Percentiles rank a stretch among this genome's conserved stretches.
phyloP scores from a whole-genome alignment of 495 filamentous ascomycete genomes.

The Penicillium salamii region DNA sequence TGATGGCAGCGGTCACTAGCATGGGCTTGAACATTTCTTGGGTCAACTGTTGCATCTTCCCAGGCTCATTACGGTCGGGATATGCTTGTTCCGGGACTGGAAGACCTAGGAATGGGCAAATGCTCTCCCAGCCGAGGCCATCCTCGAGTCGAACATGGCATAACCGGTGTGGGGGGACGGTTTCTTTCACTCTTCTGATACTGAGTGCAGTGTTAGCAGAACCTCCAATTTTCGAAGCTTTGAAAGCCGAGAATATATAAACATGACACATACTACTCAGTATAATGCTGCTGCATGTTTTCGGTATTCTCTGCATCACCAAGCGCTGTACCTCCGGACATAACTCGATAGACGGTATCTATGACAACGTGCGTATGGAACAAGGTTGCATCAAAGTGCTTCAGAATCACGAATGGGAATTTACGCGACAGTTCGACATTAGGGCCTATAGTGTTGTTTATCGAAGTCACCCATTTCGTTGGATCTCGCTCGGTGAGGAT shows the following conservation, averaged over 20 bases:
- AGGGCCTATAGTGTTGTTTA: constrained; percentile 20
- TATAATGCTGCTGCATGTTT: constrained; percentile 7
- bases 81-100: constrained; percentile 20
- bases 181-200: constrained; percentile 18
- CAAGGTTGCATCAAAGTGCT: constrained; percentile 18
- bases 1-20: constrained; percentile 9
- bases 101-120: constrained; percentile 25
- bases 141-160: constrained; percentile 20
- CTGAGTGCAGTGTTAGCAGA: not conserved
- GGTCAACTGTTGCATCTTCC: constrained; percentile 18
- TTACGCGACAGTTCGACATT: not conserved
- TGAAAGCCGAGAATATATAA: too few relatives aligned
- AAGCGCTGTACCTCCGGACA: constrained; percentile 2
- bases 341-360: constrained; percentile 5
- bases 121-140: constrained; percentile 23
- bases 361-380: constrained; percentile 8
- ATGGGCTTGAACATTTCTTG: constrained; percentile 7
- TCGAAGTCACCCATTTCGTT: constrained; percentile 20
- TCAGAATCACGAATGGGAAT: constrained; percentile 22
- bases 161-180: constrained; percentile 17
- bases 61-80: constrained; percentile 24
- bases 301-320: constrained; percentile 5
- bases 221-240: not conserved
- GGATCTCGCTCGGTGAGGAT: constrained; percentile 25
- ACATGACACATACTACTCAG: constrained; percentile 19